Conservation (phyloP, 2,329 filamentous ascomycete genomes). For the Ascochyta koolunga region DNA sequence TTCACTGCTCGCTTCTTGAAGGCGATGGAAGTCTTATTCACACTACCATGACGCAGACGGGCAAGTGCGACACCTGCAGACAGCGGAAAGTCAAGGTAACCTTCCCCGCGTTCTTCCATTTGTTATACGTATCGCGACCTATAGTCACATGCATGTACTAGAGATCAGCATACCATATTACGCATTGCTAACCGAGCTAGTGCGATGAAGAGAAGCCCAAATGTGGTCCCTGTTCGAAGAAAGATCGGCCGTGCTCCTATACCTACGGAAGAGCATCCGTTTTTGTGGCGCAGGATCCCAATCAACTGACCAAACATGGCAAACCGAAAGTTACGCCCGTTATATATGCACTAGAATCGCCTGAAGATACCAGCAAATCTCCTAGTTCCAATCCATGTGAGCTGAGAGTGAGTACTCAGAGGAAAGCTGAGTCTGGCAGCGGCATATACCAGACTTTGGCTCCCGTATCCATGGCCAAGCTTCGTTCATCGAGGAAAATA, state of each 20-base stretch:
- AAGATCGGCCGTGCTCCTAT: slow-evolving; percentile 36
- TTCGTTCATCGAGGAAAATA: slow-evolving; percentile 19
- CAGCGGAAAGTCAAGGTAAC: slow-evolving; percentile 41
- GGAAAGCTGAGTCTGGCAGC: slow-evolving; percentile 27
- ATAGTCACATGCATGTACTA: not conserved
- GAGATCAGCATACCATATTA: not conserved
- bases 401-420: slow-evolving; percentile 26
- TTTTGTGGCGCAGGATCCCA: slow-evolving; percentile 37
- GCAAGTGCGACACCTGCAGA: slow-evolving; percentile 41
- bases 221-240: slow-evolving; percentile 37
- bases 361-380: not conserved
- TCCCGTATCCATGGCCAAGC: slow-evolving; percentile 17
- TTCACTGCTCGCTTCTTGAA: not conserved
- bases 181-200: slow-evolving; percentile 18
- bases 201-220: slow-evolving; percentile 39
- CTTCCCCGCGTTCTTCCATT: not conserved
- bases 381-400: slow-evolving; percentile 13
- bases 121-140: not conserved
- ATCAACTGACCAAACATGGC: slow-evolving; percentile 38
- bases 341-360: slow-evolving; percentile 18
- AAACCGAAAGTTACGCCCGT: slow-evolving; percentile 25
- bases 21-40: not conserved
- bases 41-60: slow-evolving; percentile 34
- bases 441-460: slow-evolving; percentile 38
- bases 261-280: slow-evolving; percentile 35